Base-by-base conservation (phyloP, 2,329 filamentous ascomycete genomes). In the Paramyrothecium roridum region DNA sequence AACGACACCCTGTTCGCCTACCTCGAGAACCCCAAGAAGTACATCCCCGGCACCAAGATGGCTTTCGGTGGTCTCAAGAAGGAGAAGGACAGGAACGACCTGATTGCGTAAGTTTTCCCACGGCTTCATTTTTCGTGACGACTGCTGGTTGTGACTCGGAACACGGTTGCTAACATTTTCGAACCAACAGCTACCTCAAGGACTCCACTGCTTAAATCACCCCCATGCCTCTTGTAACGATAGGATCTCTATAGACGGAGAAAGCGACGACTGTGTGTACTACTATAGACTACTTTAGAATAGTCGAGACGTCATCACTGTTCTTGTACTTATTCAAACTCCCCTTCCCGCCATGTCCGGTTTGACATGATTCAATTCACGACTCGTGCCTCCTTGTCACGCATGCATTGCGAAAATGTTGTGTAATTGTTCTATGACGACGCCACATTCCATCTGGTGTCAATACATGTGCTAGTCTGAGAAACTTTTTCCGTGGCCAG, bases 21-120 rank as follows among this genome's bases (percentile, higher is more conserved):
- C 88, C 93, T 99, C 72, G 95, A 99, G 87, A 98, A 98, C 89
- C 95, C 95, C 81, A 99, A 99, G 89, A 98, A 98, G 86, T 99
- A 93, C 87, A 97, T 99, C 65, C 95, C 95, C 67, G 95, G 95
- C 68, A 99, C 95, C 82, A 99, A 98, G 91, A 99, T 99, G 95
- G 95, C 95, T 70, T 99, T 98, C 76, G 95, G 95, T 81, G 95
- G 95, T 78, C 86, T 99, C 74, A 99, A 99, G 93, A 99, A 99
- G 91, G 86, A 87, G 74, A 98, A 98, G 90, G 95, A 98, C 83
- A 87, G 95, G 77, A 96, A 98, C 78, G 93, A 99, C 80, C 84
- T 99, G 71, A 96, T 99, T 86, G 92, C 91, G 89, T 93, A 89
- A 70, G 89, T 85, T 60, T 34, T 43, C 17, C 8, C 23, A 3